Conservation (phyloP, 1,284 basidiomycete species). For the Hortiboletus rubellus region DNA sequence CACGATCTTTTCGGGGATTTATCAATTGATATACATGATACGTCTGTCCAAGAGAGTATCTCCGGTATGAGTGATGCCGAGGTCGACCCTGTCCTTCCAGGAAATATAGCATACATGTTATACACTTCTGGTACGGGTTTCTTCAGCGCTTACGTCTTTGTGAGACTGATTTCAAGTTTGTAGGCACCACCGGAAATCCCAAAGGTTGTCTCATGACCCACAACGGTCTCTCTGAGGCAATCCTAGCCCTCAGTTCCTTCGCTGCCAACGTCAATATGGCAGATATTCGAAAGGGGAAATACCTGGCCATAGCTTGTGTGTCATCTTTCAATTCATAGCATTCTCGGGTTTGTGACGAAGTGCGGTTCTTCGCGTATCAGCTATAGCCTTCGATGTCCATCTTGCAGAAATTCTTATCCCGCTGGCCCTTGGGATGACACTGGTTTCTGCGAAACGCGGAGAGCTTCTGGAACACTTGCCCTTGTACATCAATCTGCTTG, state of each 20-base stretch:
- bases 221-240: slow-evolving; percentile 44
- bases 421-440: slow-evolving; percentile 46
- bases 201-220: slow-evolving; percentile 59
- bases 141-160: background rate
- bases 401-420: slow-evolving; percentile 47
- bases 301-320: slow-evolving; percentile 47
- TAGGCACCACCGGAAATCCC: slow-evolving; percentile 55
- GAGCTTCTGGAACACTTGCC: slow-evolving; percentile 50
- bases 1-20: slow-evolving; percentile 34
- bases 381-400: slow-evolving; percentile 54
- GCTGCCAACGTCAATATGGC: slow-evolving; percentile 40
- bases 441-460: slow-evolving; percentile 46
- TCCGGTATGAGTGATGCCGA: slow-evolving; percentile 31
- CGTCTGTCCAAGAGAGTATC: slow-evolving; percentile 29
- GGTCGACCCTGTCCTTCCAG: slow-evolving; percentile 34
- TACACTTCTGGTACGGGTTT: slow-evolving; percentile 49
- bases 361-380: slow-evolving; percentile 18
- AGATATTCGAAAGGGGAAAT: slow-evolving; percentile 40
- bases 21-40: slow-evolving; percentile 36
- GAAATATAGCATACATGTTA: slow-evolving; percentile 48
- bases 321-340: slow-evolving; percentile 2
- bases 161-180: background rate
- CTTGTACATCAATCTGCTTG: slow-evolving; percentile 43
- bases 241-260: slow-evolving; percentile 42
- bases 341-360: background rate